Base-by-base conservation (phyloP, 495 filamentous ascomycete species). In the Neurospora pannonica region DNA sequence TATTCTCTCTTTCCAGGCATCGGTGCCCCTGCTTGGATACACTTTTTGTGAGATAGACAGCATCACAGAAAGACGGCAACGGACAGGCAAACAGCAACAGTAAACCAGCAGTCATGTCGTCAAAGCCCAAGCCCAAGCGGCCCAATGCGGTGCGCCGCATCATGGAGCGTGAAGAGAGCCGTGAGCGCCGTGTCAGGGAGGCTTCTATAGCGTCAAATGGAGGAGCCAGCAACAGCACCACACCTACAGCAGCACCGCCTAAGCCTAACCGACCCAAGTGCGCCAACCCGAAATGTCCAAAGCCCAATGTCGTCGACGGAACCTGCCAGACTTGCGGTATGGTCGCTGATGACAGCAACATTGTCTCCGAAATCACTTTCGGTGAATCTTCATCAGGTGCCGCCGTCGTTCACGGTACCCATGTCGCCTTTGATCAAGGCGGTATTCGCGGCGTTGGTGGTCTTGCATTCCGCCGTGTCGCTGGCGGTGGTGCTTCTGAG, bases 341-440 rank as follows among this genome's bases (percentile, higher is more conserved):
- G 36, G 89, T 95, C 73, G 87, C 94, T 75, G 89, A 91, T 74
- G 90, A 95, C 77, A 89, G 89, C 74, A 93, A 97, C 76, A 97
- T 98, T 72, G 94, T 98, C 71, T 88, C 93, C 28, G 96, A 99
- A 78, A 88, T 98, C 71, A 90, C 89, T 6, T 99, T 98, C 78
- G 94, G 94, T 70, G 94, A 98, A 82, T 90, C 87, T 46, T 86
- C 91, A 1, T 88, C 88, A 34, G 96, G 96, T 77, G 95, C 93
- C 71, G 94, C 95, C 38, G 88, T 95, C n/a, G 92, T 97, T 11
- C 94, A 97, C 79, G 96, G 96, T 76, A 92, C 89, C 70, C 95
- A 90, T 84, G 88, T 99, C 71, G 92, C 90, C 46, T 93, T 93
- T 74, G 92, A 92, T 81, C 92, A 97, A 78, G 87, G 86, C 9